Conservation (phyloP, 352 stramenopile species). For the Thraustochytrium sp. region DNA sequence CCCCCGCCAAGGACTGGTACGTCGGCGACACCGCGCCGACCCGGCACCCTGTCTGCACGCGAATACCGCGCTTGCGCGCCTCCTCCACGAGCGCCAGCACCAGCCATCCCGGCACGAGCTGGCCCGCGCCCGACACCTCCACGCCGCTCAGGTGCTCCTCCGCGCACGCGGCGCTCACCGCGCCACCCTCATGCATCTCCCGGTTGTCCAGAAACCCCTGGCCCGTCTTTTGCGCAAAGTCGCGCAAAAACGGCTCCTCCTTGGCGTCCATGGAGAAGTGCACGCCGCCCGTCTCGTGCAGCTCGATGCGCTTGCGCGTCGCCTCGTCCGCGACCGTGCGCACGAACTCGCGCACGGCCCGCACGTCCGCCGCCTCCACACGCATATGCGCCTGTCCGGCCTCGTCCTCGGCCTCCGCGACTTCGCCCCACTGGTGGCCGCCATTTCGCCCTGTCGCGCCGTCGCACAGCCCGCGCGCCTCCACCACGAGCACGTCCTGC, state of each 20-base stretch:
- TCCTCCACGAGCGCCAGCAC: not conserved
- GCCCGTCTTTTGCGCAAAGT: not conserved
- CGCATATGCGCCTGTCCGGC: not conserved
- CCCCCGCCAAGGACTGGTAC: too few relatives aligned
- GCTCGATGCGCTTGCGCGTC: not conserved
- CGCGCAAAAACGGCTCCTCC: constrained; percentile 12
- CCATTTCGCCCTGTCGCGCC: constrained; percentile 29
- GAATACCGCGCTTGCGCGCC: not conserved
- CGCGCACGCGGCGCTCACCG: not conserved
- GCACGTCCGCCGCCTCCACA: not conserved
- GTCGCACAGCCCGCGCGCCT: not conserved
- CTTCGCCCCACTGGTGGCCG: not conserved
- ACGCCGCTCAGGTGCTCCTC: not conserved
- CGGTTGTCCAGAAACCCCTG: not conserved
- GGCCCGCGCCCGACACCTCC: not conserved
- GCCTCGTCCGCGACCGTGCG: not conserved
- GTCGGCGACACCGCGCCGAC: not conserved
- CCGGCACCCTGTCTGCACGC: not conserved
- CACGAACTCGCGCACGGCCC: not conserved
- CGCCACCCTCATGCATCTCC: not conserved
- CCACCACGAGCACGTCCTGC: not conserved
- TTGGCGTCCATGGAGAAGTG: constrained; percentile 1
- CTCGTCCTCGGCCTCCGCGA: not conserved
- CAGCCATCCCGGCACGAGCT: not conserved
- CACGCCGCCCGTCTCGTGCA: not conserved